Base-by-base conservation (phyloP, 768 basidiomycete species). In the Boletus rubroflammeus region DNA sequence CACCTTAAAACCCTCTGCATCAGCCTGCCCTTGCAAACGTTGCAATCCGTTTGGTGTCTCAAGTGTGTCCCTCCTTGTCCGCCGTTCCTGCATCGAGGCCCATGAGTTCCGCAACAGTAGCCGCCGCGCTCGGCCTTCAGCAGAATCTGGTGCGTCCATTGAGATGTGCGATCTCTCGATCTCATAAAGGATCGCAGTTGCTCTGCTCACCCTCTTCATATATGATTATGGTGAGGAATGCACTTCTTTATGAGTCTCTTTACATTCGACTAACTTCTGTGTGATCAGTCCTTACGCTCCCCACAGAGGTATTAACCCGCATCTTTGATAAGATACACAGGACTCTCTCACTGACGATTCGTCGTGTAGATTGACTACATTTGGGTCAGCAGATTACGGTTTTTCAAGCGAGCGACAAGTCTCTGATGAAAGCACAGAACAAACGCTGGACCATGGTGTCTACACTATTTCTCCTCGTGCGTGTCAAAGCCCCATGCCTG, bases 201-300 rank as follows among this genome's bases (percentile, higher is more conserved):
- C 44, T 25, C 17, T 59, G 13, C 13, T 50, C n/a, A 43, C 56
- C 25, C 56, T 42, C 11, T 23, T 59, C 25, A 32, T 39, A 23
- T 59, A 59, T 10, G 58, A 59, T 36, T 58, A 54, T 39, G 41
- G 58, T 59, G 40, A 28, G 50, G n/a, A 29, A 36, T 17, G 7
- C 6, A 35, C 15, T 14, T 29, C 28, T 34, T 9, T 32, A 23
- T 14, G 21, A 35, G 31, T 31, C 51, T 35, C 34, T 19, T 23
- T 25, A 6, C 4, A 26, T 21, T 14, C 28, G 19, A 25, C 36
- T 45, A 7, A 49, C 19, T 23, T 28, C 38, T 17, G 5, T n/a
- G n/a, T 29, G 9, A 10, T 28, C 17, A 58, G 55, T 56, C 17
- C 54, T 58, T 7, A 56, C 54, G 0, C 47, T 58, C n/a, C 42